Evolutionary conservation across 2,329 filamentous ascomycete species (phyloP).

Genomic region (Monosporascus sp.): DNA sequence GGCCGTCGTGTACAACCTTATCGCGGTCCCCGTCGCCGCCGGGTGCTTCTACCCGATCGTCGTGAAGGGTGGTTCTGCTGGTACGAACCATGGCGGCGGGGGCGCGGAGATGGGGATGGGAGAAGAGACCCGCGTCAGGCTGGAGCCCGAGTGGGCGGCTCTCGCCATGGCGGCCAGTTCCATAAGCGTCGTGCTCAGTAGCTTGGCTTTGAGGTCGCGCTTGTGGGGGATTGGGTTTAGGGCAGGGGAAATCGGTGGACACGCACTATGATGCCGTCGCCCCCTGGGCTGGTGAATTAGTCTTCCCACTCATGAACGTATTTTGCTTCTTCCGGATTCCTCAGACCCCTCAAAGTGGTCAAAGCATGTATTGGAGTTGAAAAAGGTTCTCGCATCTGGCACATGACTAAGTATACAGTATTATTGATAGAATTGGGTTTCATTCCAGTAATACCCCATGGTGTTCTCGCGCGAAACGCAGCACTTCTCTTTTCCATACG

Average conservation of each 20-base stretch:
- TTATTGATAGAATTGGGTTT: no score
- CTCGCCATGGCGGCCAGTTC: conserved; percentile 91
- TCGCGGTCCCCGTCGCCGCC: conserved; percentile 75
- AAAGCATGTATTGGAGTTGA: no score
- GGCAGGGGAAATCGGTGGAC: conserved; percentile 5
- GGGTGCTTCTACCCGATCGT: conserved; percentile 65
- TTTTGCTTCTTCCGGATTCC: no score
- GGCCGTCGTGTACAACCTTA: conserved; percentile 77
- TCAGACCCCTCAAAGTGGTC: no score
- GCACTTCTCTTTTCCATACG: no score
- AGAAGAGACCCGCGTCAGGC: conserved; percentile 46
- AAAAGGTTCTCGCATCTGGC: no score
- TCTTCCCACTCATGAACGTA: no score
- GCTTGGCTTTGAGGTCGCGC: conserved; percentile 61
- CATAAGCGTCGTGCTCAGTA: conserved; percentile 82
- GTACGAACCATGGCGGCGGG: not conserved
- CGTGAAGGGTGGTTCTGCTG: conserved; percentile 28
- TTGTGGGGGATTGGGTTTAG: conserved; percentile 31
- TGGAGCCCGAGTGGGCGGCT: conserved; percentile 81
- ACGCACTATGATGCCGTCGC: not conserved
- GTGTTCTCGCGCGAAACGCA: no score
- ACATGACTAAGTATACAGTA: no score
- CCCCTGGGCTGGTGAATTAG: no score
- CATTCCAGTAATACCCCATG: no score
- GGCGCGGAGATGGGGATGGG: no score